Evolutionary conservation across 1,284 basidiomycete species (phyloP).

Genomic region (Puccinia novopanici): DNA sequence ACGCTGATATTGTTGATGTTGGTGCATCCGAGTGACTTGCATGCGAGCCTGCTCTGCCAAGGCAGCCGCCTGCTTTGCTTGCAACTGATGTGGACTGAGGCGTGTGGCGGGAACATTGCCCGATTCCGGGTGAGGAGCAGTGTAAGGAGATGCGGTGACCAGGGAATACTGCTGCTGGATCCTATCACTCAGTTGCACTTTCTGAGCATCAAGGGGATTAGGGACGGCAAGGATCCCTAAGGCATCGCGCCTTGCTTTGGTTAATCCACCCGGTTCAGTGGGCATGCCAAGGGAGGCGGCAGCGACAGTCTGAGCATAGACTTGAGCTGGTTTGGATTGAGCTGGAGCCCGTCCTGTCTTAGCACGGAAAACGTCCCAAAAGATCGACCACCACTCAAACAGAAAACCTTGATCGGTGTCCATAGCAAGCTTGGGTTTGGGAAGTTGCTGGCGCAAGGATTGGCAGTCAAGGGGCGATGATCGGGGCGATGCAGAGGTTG

Average conservation of each 20-base stretch:
- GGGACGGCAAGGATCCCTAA: constrained; percentile 44
- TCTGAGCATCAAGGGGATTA: constrained; percentile 32
- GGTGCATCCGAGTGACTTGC: neutral
- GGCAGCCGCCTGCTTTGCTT: constrained; percentile 7
- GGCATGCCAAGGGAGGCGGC: constrained; percentile 38
- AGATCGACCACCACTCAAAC: constrained; percentile 51
- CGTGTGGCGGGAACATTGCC: neutral
- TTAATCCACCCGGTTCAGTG: constrained; percentile 14
- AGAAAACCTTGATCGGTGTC: constrained; percentile 50
- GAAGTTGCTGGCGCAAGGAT: constrained; percentile 14
- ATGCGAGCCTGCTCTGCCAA: constrained; percentile 17
- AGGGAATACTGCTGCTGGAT: constrained; percentile 37
- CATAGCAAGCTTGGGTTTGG: constrained; percentile 50
- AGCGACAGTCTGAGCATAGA: constrained; percentile 41
- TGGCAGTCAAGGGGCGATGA: constrained; percentile 33
- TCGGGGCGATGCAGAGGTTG: constrained; percentile 32
- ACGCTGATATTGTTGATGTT: constrained; percentile 29
- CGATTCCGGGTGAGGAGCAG: constrained; percentile 12
- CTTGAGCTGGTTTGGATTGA: constrained; percentile 30
- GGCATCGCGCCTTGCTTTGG: constrained; percentile 43
- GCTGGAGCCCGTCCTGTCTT: constrained; percentile 46
- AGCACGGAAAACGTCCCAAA: constrained; percentile 50
- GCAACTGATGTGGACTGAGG: constrained; percentile 20
- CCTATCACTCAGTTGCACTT: constrained; percentile 21
- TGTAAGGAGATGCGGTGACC: constrained; percentile 22